Evolutionary conservation across 768 basidiomycete genomes (phyloP).

Genomic region (Tephrocybe sp.): DNA sequence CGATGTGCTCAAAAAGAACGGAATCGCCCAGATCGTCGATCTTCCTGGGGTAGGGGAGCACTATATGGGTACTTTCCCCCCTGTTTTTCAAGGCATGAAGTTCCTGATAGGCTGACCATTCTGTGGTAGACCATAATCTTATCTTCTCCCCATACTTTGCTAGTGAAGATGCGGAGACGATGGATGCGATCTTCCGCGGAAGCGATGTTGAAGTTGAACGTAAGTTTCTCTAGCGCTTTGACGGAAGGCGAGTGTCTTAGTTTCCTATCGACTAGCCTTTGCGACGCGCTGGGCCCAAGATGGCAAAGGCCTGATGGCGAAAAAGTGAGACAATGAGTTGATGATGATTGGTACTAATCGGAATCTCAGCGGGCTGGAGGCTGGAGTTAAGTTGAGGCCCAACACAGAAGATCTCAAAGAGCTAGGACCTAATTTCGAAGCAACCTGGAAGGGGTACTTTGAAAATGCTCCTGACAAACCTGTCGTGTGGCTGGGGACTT

Average conservation of each 20-base stretch:
- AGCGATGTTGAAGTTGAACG: conserved; percentile 37
- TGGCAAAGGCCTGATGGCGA: conserved; percentile 38
- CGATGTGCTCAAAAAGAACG: conserved; percentile 43
- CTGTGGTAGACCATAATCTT: conserved; percentile 39
- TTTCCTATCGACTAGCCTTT: conserved; percentile 10
- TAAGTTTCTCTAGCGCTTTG: conserved; percentile 23
- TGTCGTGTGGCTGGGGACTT: conserved; percentile 40
- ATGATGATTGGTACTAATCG: not conserved
- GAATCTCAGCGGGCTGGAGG: conserved; percentile 50
- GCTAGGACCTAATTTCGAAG: conserved; percentile 49
- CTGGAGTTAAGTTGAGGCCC: conserved; percentile 59
- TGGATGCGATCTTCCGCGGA: conserved; percentile 47
- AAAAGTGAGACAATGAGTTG: conserved; percentile 41
- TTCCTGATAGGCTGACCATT: not conserved
- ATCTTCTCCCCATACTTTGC: conserved; percentile 40
- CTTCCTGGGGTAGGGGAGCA: conserved; percentile 80
- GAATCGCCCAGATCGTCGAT: conserved; percentile 53
- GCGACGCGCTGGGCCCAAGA: conserved; percentile 15
- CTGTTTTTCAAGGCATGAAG: not conserved
- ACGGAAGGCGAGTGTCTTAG: not conserved
- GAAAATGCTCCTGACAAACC: conserved; percentile 55
- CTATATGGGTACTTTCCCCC: conserved; percentile 43
- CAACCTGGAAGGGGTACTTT: conserved; percentile 52
- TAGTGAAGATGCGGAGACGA: conserved; percentile 44
- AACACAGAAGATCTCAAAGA: conserved; percentile 45